Conservation (phyloP, 202 grass and related monocot genomes). For the Carex arenaria region DNA sequence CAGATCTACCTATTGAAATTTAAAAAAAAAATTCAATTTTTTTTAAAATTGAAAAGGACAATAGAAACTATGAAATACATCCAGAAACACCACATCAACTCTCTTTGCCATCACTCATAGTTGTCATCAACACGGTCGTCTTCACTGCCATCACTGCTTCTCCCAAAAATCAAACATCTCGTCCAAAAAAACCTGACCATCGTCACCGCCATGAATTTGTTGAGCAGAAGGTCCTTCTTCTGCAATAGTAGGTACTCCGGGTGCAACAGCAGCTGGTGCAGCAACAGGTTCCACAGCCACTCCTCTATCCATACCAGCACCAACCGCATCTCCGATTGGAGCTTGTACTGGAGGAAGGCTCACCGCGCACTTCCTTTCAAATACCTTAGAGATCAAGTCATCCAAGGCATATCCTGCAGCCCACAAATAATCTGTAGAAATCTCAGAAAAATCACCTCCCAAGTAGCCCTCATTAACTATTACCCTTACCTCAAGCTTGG, state of each 20-base stretch:
- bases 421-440: background rate
- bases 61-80: background rate
- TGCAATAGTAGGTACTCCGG: background rate
- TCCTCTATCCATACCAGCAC: background rate
- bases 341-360: background rate
- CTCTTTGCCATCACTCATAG: background rate
- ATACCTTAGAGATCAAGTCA: conserved; percentile 3
- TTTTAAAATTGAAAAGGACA: background rate
- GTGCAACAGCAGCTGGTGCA: background rate
- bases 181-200: background rate
- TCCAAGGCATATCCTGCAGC: background rate
- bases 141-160: background rate
- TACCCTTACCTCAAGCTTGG: conserved; percentile 3
- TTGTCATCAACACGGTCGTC: background rate
- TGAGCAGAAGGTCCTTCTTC: background rate
- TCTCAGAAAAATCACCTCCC: background rate
- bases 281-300: background rate
- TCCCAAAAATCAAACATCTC: background rate
- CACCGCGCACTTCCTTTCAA: background rate
- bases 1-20: background rate
- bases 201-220: background rate
- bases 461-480: background rate
- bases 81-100: no score
- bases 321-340: background rate
- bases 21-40: background rate